Evolutionary conservation across 2,329 filamentous ascomycete genomes (phyloP).

Genomic region (Xylaria multiplex): DNA sequence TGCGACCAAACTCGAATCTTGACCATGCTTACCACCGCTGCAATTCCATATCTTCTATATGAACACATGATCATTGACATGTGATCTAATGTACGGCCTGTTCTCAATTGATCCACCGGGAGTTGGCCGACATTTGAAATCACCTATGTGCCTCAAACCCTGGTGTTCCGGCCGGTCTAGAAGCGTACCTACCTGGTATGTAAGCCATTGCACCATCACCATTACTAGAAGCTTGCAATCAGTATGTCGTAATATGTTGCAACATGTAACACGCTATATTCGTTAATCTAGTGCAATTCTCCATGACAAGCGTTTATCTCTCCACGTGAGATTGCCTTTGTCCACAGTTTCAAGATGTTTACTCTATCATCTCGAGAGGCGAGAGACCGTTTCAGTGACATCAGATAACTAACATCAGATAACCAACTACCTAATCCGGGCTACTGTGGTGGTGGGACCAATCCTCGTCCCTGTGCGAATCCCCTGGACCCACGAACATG

Average conservation of each 20-base stretch:
- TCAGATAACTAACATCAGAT: background rate
- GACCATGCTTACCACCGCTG: background rate
- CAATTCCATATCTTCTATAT: slow-evolving; percentile 1
- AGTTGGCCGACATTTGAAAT: background rate
- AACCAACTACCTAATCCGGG: slow-evolving; percentile 12
- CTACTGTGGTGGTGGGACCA: background rate
- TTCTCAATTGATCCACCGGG: background rate
- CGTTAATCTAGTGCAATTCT: slow-evolving; percentile 7
- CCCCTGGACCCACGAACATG: slow-evolving; percentile 21
- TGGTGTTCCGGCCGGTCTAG: background rate
- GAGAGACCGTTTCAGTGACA: background rate
- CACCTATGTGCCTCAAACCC: background rate
- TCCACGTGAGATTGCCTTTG: background rate
- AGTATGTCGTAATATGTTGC: background rate
- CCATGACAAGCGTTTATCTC: background rate
- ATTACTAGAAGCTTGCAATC: background rate
- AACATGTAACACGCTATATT: background rate
- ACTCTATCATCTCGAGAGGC: background rate
- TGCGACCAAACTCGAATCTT: too few relatives aligned
- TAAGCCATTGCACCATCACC: background rate
- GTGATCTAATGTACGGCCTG: background rate
- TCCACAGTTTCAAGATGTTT: background rate
- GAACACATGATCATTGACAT: background rate
- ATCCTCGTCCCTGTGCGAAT: slow-evolving; percentile 21
- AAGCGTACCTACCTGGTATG: background rate